Evolutionary conservation across 768 basidiomycete species (phyloP), one percentile per base, ranked within the genome.

Genomic region (Lyophyllum semitale): DNA sequence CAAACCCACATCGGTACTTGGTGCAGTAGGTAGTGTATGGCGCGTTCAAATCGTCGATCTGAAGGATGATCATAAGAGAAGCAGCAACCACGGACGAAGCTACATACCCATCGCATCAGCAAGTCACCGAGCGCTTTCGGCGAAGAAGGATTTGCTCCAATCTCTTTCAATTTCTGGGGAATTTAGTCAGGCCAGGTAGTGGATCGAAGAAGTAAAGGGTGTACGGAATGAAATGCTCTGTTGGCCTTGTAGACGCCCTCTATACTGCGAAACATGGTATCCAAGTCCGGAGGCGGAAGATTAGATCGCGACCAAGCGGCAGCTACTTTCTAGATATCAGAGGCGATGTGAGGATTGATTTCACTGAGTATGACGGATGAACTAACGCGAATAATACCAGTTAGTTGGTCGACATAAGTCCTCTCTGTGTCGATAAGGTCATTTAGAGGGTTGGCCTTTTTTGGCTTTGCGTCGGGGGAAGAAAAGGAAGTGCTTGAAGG

Each of bases 291-390:
- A 15, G 97, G 97, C 17, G 97, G 97, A 35, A 99, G 87, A 70
- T 98, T 98, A 37, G 87, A 83, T 38, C 94, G 79, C 9, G 95
- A 97, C 97, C 97, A 99, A 46, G 97, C 97, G n/a, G 89, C 88
- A 9, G 97, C 97, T 4, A 97, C 91, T 84, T 91, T 93, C 95
- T 98, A 67, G 22, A 61, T 38, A 37, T 45, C 22, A 60, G 27
- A 46, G 54, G 53, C 13, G 45, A 55, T 66, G 52, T 59, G 25
- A 35, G 33, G 25, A 17, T 38, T n/a, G 35, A 22, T 57, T 35
- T 38, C 56, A 50, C 45, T 32, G 51, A 41, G 33, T 29, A 26
- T 38, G 43, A 58, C 22, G 53, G 54, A 30, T 22, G 38, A 26
- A 66, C 92, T 54, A 68, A 95, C 96, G 66, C 95, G 84, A 61